These are phyloP conservation scores for Cytospora piceae DNA, from an alignment of 2,329 filamentous ascomycete genomes.

Conservation along the genomic window DNA sequence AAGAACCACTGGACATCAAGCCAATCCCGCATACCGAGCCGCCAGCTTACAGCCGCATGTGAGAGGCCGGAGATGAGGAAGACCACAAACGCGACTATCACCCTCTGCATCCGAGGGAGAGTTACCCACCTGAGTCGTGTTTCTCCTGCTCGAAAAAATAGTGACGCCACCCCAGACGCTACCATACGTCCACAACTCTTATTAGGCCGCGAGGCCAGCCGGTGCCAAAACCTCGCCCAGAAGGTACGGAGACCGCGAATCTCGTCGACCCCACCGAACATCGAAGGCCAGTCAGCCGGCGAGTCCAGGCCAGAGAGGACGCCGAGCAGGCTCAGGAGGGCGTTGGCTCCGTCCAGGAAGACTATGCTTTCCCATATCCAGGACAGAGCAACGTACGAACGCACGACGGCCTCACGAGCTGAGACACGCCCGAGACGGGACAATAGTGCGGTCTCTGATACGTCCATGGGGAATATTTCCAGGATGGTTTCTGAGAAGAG, in stretches of 20 bases:
- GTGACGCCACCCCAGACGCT: neutral
- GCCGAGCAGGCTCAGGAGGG: conserved; percentile 5
- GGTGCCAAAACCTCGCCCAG: conserved; percentile 21
- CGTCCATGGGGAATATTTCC: neutral
- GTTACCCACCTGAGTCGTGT: neutral
- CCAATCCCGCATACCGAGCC: conserved; percentile 17
- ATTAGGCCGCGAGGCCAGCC: neutral
- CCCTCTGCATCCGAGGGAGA: neutral
- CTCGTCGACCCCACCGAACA: conserved; percentile 16
- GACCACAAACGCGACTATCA: conserved; percentile 20
- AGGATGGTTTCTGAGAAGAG: neutral
- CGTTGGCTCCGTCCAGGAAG: conserved; percentile 26
- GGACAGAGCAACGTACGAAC: neutral
- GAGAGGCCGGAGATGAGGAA: conserved; percentile 29
- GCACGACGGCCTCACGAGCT: neutral
- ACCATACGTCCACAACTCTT: neutral
- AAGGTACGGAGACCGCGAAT: conserved; percentile 26
- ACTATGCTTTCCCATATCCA: conserved; percentile 20
- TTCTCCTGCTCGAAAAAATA: neutral
- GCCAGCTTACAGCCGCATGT: conserved; percentile 26
- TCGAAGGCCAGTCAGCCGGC: conserved; percentile 25
- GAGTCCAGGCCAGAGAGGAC: conserved; percentile 22
- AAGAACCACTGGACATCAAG: conserved; percentile 30
- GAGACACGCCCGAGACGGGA: neutral
- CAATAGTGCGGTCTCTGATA: conserved; percentile 1